phyloP scores from a whole-genome alignment of 2,329 filamentous ascomycete genomes.

The Paracorniculantispora psalliotae region DNA sequence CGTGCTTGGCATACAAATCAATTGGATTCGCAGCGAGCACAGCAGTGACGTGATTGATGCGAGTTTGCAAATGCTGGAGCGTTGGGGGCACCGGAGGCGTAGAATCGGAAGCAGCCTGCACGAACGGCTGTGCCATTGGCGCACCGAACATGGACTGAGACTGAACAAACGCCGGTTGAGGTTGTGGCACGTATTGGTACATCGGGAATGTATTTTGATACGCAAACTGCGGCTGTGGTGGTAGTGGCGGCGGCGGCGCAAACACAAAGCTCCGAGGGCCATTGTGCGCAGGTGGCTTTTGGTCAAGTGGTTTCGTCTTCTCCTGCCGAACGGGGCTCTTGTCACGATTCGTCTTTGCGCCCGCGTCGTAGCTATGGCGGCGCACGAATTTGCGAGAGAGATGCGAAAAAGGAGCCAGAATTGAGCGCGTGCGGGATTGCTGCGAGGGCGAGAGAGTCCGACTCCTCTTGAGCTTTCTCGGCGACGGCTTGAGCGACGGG shows the following conservation, averaged over 20 bases:
- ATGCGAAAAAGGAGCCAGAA: not conserved
- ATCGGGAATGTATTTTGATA: not conserved
- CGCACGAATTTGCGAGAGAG: not conserved
- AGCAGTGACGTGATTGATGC: not conserved
- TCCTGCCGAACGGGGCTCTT: not conserved
- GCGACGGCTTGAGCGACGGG: not conserved
- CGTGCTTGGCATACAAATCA: not conserved
- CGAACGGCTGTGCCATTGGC: not conserved
- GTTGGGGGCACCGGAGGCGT: not conserved
- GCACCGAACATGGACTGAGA: too few relatives aligned
- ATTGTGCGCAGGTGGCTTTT: not conserved
- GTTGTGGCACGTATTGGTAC: conserved; percentile 3
- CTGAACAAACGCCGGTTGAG: not conserved
- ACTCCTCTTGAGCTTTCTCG: conserved; percentile 3
- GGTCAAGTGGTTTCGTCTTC: not conserved
- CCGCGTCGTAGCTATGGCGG: conserved; percentile 1
- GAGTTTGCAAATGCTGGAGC: not conserved
- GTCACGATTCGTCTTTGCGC: not conserved
- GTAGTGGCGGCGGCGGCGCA: not conserved
- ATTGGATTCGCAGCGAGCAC: not conserved
- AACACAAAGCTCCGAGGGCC: not conserved
- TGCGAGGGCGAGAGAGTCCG: conserved; percentile 5
- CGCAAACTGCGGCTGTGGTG: not conserved
- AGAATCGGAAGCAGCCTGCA: not conserved
- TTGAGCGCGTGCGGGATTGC: not conserved